Evolutionary conservation across 176 grass and related monocot species (phyloP).

Genomic region (Otatea glauca): DNA sequence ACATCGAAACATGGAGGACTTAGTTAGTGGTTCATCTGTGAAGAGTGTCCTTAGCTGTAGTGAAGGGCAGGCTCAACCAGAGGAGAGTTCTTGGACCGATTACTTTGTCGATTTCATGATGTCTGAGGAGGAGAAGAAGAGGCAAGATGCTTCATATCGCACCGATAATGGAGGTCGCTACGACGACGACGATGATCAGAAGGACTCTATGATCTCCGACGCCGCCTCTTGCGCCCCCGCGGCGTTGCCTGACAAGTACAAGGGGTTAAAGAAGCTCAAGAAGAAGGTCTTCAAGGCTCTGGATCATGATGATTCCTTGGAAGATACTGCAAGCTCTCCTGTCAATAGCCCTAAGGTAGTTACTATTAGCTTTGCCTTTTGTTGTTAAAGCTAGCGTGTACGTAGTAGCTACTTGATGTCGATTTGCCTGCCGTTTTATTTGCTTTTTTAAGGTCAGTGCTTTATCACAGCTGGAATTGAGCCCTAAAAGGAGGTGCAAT

Average conservation of each 20-base stretch:
- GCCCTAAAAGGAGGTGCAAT: slow-evolving; percentile 61
- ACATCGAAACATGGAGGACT: slow-evolving; percentile 62
- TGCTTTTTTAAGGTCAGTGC: slow-evolving; percentile 63
- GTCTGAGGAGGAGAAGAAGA: slow-evolving; percentile 65
- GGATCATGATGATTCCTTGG: slow-evolving; percentile 74
- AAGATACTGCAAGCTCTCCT: slow-evolving; percentile 96
- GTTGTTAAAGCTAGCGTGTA: background rate
- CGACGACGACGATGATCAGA: background rate
- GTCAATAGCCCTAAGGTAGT: slow-evolving; percentile 93
- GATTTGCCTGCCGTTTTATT: slow-evolving; percentile 28
- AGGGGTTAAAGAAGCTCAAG: slow-evolving; percentile 68
- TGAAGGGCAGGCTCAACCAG: slow-evolving; percentile 53
- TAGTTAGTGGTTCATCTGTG: slow-evolving; percentile 53
- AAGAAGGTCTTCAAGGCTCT: slow-evolving; percentile 58
- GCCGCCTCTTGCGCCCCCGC: slow-evolving; percentile 55
- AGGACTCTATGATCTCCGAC: slow-evolving; percentile 68
- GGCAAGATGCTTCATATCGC: slow-evolving; percentile 38
- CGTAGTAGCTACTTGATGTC: background rate
- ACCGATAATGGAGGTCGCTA: slow-evolving; percentile 11
- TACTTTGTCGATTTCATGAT: slow-evolving; percentile 84
- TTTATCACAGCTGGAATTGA: slow-evolving; percentile 60
- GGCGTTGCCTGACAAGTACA: slow-evolving; percentile 41
- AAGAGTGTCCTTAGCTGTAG: slow-evolving; percentile 52
- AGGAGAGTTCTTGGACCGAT: slow-evolving; percentile 80
- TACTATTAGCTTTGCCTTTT: slow-evolving; percentile 21